phyloP scores from a whole-genome alignment of 1,139 yeast species.

The Kurtzmaniella quercitrusa region DNA sequence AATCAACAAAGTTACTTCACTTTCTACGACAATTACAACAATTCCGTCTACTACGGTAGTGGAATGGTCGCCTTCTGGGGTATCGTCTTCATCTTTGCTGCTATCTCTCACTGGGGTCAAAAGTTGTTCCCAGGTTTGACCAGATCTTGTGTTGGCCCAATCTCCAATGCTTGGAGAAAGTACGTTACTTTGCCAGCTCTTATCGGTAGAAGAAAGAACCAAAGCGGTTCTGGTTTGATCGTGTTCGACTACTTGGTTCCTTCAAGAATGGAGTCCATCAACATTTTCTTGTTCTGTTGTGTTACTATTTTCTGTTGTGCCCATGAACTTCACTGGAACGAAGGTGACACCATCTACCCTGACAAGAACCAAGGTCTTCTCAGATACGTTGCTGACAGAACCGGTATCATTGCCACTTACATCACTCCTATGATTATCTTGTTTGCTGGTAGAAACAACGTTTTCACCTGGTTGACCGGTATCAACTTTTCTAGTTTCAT shows the following conservation, averaged over 20 bases:
- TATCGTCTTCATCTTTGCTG: slow-evolving; percentile 16
- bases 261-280: slow-evolving; percentile 23
- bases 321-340: slow-evolving; percentile 16
- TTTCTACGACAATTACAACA: slow-evolving; percentile 20
- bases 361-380: slow-evolving; percentile 16
- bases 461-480: slow-evolving; percentile 39
- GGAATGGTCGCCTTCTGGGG: slow-evolving; percentile 20
- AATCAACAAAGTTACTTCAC: slow-evolving; percentile 21
- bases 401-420: slow-evolving; percentile 29
- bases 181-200: slow-evolving; percentile 30
- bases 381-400: slow-evolving; percentile 29
- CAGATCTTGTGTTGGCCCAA: slow-evolving; percentile 12
- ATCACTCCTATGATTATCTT: slow-evolving; percentile 32
- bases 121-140: slow-evolving; percentile 14
- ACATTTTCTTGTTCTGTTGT: slow-evolving; percentile 37
- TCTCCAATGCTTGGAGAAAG: slow-evolving; percentile 23
- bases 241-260: slow-evolving; percentile 24
- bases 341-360: slow-evolving; percentile 22
- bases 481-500: slow-evolving; percentile 35
- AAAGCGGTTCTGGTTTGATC: slow-evolving; percentile 16
- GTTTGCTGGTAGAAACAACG: slow-evolving; percentile 44
- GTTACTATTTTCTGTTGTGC: slow-evolving; percentile 39
- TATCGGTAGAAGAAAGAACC: slow-evolving; percentile 20
- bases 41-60: slow-evolving; percentile 16
- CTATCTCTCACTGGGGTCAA: slow-evolving; percentile 17